A percentile compares a stretch with the other conserved stretches of the same genome.
Conservation (phyloP, 805 yeast genomes). For the Nematodospora valgi region DNA sequence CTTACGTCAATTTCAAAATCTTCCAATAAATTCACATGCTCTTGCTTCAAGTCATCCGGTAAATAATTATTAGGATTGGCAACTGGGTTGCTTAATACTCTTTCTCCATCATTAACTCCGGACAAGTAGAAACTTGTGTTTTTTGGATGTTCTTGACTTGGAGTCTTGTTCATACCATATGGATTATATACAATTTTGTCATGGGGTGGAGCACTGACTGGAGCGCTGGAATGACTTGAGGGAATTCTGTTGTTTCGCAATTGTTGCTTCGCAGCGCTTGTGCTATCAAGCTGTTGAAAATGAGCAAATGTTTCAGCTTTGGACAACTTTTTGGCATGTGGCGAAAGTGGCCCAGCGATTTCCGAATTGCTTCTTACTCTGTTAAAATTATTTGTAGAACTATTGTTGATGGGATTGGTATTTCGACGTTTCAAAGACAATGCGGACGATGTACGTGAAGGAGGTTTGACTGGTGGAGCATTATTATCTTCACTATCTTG, state of each 20-base stretch:
- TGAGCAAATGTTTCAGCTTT: conserved; percentile 38
- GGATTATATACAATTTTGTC: conserved; percentile 62
- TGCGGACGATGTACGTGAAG: conserved; percentile 16
- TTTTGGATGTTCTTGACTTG: conserved; percentile 22
- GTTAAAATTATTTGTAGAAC: background rate
- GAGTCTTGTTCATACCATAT: conserved; percentile 48
- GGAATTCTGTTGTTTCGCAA: conserved; percentile 11
- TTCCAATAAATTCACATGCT: conserved; percentile 47
- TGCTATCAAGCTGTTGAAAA: conserved; percentile 29
- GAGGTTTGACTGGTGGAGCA: conserved; percentile 4
- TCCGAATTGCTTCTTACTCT: conserved; percentile 5
- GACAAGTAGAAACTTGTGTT: conserved; percentile 25
- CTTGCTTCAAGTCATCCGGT: conserved; percentile 52
- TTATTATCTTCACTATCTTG: background rate
- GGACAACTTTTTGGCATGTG: conserved; percentile 14
- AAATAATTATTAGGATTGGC: conserved; percentile 63
- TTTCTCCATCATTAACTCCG: conserved; percentile 40
- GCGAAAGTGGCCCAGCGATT: conserved; percentile 4
- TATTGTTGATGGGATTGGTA: conserved; percentile 10
- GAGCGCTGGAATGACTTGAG: conserved; percentile 5
- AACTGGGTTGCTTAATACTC: conserved; percentile 57
- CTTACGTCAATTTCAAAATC: conserved; percentile 47
- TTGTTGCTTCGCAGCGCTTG: conserved; percentile 21
- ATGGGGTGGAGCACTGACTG: conserved; percentile 3
- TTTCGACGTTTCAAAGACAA: conserved; percentile 18